A percentile compares a stretch with the other conserved stretches of the same genome.
These are phyloP conservation scores for Xanthoconium purpureum DNA, from an alignment of 768 basidiomycete species.

Conservation along the genomic window DNA sequence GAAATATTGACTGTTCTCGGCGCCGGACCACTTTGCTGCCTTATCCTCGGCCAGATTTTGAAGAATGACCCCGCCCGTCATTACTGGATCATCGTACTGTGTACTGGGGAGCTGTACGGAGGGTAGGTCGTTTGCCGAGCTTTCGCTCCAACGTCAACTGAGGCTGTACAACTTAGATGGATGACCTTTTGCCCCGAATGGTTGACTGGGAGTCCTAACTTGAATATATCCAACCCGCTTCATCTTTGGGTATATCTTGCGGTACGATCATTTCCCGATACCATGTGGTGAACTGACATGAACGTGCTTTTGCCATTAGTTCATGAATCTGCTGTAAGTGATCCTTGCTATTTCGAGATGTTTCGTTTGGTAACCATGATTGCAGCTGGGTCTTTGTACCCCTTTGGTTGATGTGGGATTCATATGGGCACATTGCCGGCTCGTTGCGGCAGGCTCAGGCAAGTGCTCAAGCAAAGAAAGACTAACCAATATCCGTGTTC, in stretches of 20 bases:
- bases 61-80: constrained; percentile 57
- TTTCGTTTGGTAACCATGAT: constrained; percentile 1
- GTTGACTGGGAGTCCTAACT: constrained; percentile 69
- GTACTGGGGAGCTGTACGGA: constrained; percentile 76
- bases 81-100: constrained; percentile 72
- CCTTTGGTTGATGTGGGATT: constrained; percentile 72
- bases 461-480: constrained; percentile 35
- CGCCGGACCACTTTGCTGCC: constrained; percentile 71
- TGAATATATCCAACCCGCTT: constrained; percentile 67
- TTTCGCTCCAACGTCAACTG: not conserved
- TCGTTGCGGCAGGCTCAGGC: constrained; percentile 48
- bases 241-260: constrained; percentile 80
- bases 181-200: constrained; percentile 91
- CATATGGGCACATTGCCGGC: constrained; percentile 65
- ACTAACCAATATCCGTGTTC: constrained; percentile 13
- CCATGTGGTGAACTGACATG: not conserved
- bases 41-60: constrained; percentile 63
- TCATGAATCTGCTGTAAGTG: constrained; percentile 77
- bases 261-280: constrained; percentile 42
- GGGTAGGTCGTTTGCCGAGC: constrained; percentile 42
- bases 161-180: constrained; percentile 43
- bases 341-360: not conserved
- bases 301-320: constrained; percentile 37
- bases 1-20: constrained; percentile 78
- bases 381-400: constrained; percentile 79